A percentile compares a stretch with the other conserved stretches of the same genome.
phyloP scores from a whole-genome alignment of 176 grass and related monocot genomes.

The Triticum urartu region DNA sequence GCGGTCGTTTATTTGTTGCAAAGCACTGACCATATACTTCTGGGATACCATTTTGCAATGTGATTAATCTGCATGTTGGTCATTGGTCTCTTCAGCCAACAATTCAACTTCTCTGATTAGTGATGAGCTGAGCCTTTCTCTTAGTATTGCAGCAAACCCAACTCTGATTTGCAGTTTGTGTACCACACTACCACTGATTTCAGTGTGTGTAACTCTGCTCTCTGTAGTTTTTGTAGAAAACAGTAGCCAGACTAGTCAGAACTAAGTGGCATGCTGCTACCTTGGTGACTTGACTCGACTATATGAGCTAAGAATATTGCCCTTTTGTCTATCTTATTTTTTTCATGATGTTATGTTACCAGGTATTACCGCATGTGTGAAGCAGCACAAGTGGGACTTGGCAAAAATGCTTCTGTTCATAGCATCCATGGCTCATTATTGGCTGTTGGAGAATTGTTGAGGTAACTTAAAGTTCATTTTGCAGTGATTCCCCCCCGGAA shows the following conservation, averaged over 20 bases:
- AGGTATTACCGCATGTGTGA: slow-evolving; percentile 99
- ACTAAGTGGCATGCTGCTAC: neutral
- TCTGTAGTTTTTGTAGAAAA: neutral
- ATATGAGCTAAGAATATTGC: slow-evolving; percentile 7
- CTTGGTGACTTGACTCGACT: neutral
- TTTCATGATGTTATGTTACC: slow-evolving; percentile 21
- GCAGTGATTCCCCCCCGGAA: neutral
- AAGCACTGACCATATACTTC: slow-evolving; percentile 3
- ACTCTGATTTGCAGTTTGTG: neutral
- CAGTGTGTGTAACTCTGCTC: neutral
- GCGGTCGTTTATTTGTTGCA: neutral
- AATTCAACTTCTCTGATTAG: slow-evolving; percentile 7
- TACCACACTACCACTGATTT: slow-evolving; percentile 10
- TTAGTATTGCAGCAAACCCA: neutral
- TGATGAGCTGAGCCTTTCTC: slow-evolving; percentile 1
- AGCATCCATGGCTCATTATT: slow-evolving; percentile 97
- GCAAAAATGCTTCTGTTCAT: slow-evolving; percentile 95
- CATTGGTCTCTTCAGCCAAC: neutral
- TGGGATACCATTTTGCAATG: slow-evolving; percentile 7
- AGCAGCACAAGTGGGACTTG: slow-evolving; percentile 92
- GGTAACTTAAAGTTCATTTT: slow-evolving; percentile 43
- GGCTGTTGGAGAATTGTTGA: slow-evolving; percentile 94
- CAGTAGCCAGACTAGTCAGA: neutral
- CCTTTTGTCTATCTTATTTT: slow-evolving; percentile 2
- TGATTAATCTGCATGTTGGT: neutral